phyloP scores from a whole-genome alignment of 768 basidiomycete genomes.

The Lentinula detonsa region DNA sequence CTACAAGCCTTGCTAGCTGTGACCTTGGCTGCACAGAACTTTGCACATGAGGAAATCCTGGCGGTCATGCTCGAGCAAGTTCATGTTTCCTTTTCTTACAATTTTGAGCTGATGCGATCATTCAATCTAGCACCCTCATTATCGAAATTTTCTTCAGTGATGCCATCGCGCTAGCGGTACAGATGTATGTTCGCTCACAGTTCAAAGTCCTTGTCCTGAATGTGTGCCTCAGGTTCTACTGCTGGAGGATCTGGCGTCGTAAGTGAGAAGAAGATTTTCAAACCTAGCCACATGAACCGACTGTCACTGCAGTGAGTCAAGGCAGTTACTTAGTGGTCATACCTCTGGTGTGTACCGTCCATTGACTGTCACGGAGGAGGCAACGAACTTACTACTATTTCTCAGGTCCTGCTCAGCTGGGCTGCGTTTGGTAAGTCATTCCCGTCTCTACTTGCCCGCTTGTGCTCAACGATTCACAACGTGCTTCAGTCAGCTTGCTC shows the following conservation, averaged over 20 bases:
- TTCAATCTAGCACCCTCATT: slow-evolving; percentile 9
- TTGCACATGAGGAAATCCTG: slow-evolving; percentile 5
- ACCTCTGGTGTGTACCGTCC: slow-evolving; percentile 3
- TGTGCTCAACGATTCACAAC: not conserved
- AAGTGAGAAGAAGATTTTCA: not conserved
- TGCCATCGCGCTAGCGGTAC: slow-evolving; percentile 9
- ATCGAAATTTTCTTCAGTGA: slow-evolving; percentile 12
- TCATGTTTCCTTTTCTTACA: not conserved
- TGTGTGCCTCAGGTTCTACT: not conserved
- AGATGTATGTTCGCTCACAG: not conserved
- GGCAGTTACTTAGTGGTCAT: slow-evolving; percentile 1
- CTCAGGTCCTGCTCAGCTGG: not conserved
- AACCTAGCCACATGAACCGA: not conserved
- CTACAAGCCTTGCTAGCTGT: not conserved
- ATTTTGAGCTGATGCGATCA: not conserved
- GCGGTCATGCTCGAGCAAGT: slow-evolving; percentile 1
- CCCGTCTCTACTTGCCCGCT: not conserved
- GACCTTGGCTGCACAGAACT: slow-evolving; percentile 1
- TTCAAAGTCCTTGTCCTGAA: not conserved
- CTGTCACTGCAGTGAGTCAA: slow-evolving; percentile 7
- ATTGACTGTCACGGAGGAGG: not conserved
- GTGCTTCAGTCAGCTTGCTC: not conserved
- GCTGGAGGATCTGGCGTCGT: slow-evolving; percentile 6
- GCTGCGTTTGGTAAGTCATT: not conserved
- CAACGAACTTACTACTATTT: too few species aligned